A percentile compares a stretch with the other conserved stretches of the same genome.
Conservation (phyloP, 371 early-diverging fungal species). For the Ordospora colligata region DNA sequence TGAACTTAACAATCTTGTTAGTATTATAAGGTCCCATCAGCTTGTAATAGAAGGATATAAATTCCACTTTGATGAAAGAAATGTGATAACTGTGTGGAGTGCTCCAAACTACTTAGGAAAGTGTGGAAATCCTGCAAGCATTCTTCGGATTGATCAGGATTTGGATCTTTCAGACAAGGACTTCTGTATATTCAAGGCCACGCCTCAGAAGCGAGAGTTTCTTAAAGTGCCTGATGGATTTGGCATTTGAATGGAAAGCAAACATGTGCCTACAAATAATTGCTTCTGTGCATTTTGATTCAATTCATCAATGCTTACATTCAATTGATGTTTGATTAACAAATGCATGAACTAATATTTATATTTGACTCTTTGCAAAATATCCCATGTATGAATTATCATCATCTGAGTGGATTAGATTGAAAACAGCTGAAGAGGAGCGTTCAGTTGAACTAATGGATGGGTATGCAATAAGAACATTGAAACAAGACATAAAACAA, state of each 20-base stretch:
- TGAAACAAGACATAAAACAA: background rate
- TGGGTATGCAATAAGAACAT: background rate
- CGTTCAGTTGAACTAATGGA: background rate
- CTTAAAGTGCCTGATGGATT: background rate
- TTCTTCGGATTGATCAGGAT: conserved; percentile 50
- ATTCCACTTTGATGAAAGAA: conserved; percentile 54
- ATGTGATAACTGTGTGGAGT: conserved; percentile 60
- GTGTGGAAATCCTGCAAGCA: conserved; percentile 57
- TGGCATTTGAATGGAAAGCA: background rate
- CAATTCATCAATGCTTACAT: too few relatives aligned
- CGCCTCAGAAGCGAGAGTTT: background rate
- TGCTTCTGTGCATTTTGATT: too few relatives aligned
- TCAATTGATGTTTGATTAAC: too few relatives aligned
- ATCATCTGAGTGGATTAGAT: background rate
- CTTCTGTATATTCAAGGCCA: conserved; percentile 49
- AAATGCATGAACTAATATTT: background rate
- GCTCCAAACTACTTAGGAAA: conserved; percentile 62
- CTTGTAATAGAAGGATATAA: conserved; percentile 60
- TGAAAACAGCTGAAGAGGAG: background rate
- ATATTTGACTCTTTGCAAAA: background rate
- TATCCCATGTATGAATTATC: background rate
- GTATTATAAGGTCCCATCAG: conserved; percentile 60
- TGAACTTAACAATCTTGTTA: conserved; percentile 51
- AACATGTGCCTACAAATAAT: too few relatives aligned
- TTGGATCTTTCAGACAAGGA: conserved; percentile 37